Percentiles rank a stretch among this genome's conserved stretches.
Conservation (phyloP, 768 basidiomycete genomes). For the Leccinum truebloodii region DNA sequence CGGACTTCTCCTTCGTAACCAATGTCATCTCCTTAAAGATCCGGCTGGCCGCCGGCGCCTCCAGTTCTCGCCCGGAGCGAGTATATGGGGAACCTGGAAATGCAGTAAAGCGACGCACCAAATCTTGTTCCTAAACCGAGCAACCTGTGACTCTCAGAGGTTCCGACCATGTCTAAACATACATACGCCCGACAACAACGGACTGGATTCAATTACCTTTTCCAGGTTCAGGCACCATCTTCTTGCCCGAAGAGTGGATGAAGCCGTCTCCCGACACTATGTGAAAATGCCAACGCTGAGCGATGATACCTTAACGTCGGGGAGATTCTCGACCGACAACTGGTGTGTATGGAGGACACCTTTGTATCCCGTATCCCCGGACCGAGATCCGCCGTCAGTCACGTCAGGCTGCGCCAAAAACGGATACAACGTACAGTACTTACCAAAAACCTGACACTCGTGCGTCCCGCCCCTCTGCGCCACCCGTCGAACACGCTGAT, state of each 20-base stretch:
- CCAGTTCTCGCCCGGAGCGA: too few species aligned
- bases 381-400: too few species aligned
- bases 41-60: slow-evolving; percentile 43
- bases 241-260: slow-evolving; percentile 33
- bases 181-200: slow-evolving; percentile 30
- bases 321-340: slow-evolving; percentile 35
- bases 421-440: slow-evolving; percentile 20
- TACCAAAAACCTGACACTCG: slow-evolving; percentile 16
- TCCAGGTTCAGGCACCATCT: slow-evolving; percentile 37
- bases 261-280: slow-evolving; percentile 28
- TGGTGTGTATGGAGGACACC: slow-evolving; percentile 24
- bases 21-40: slow-evolving; percentile 56
- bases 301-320: slow-evolving; percentile 33
- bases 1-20: slow-evolving; percentile 43
- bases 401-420: slow-evolving; percentile 29
- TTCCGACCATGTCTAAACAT: slow-evolving; percentile 3
- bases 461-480: slow-evolving; percentile 38
- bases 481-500: slow-evolving; percentile 32
- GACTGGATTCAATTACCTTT: slow-evolving; percentile 16
- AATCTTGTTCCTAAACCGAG: slow-evolving; percentile 36
- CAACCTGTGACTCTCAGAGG: slow-evolving; percentile 22
- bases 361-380: too few species aligned
- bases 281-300: too few species aligned
- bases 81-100: slow-evolving; percentile 1
- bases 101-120: slow-evolving; percentile 28